phyloP scores from a whole-genome alignment of 331 rosid species.

The Phaseolus coccineus region DNA sequence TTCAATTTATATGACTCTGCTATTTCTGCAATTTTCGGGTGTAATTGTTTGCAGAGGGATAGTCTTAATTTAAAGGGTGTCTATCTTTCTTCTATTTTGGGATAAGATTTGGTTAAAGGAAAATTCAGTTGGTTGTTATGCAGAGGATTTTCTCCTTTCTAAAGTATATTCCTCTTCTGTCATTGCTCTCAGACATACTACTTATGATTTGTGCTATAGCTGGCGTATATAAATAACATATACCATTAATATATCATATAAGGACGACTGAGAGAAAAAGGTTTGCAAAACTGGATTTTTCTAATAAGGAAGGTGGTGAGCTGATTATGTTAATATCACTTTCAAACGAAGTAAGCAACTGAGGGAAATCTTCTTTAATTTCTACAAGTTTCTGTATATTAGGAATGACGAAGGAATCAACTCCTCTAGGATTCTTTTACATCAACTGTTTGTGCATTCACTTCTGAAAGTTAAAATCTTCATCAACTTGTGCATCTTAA shows the following conservation, averaged over 20 bases:
- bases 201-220: not conserved
- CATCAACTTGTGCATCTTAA: slow-evolving; percentile 9
- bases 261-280: not conserved
- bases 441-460: slow-evolving; percentile 12
- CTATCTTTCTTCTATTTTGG: slow-evolving; percentile 3
- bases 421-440: slow-evolving; percentile 3
- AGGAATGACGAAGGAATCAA: not conserved
- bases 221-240: not conserved
- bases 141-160: not conserved
- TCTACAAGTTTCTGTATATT: slow-evolving; percentile 7
- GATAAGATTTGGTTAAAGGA: slow-evolving; percentile 7
- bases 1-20: slow-evolving; percentile 22
- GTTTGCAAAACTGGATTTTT: slow-evolving; percentile 27
- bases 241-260: not conserved
- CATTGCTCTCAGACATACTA: not conserved
- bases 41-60: slow-evolving; percentile 28
- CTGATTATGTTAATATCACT: not conserved
- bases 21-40: slow-evolving; percentile 14
- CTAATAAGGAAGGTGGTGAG: not conserved
- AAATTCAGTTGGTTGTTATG: not conserved
- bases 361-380: not conserved
- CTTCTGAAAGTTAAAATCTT: not conserved
- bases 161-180: slow-evolving; percentile 12
- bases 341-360: slow-evolving; percentile 5
- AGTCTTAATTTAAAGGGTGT: slow-evolving; percentile 21